Percentiles rank a stretch among this genome's conserved stretches.
Evolutionary conservation across 306 rosid species (phyloP).

Genomic region (Corylus americana): DNA sequence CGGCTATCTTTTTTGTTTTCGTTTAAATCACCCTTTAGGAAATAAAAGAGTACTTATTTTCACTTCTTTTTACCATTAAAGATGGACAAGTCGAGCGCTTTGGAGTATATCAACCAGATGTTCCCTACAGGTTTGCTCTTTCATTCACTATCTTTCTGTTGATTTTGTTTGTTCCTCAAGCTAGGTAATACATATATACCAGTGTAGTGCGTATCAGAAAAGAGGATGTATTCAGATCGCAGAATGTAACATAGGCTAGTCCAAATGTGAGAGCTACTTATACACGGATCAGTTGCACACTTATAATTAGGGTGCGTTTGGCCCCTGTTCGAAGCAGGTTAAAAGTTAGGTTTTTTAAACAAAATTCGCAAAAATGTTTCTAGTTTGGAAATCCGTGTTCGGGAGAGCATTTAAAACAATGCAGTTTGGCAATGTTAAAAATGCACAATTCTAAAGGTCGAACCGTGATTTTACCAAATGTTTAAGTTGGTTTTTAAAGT

Average conservation of each 20-base stretch:
- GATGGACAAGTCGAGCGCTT: conserved; percentile 93
- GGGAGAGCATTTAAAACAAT: too few relatives aligned
- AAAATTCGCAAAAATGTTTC: too few relatives aligned
- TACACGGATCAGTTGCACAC: background rate
- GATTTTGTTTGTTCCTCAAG: background rate
- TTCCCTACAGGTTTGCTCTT: conserved; percentile 80
- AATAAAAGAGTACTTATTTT: background rate
- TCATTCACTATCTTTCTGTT: conserved; percentile 1
- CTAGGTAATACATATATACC: background rate
- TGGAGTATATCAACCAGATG: conserved; percentile 97
- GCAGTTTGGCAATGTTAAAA: too few relatives aligned
- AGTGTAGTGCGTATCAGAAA: background rate
- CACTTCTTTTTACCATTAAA: conserved; percentile 25
- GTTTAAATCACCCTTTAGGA: background rate
- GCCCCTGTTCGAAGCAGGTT: too few relatives aligned
- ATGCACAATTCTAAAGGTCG: too few relatives aligned
- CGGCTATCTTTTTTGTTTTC: too few relatives aligned
- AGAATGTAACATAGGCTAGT: background rate
- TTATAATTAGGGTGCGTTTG: background rate
- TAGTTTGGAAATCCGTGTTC: too few relatives aligned
- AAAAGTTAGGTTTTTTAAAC: too few relatives aligned
- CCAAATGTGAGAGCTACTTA: background rate
- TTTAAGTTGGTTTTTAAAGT: too few relatives aligned
- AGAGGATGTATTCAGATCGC: background rate
- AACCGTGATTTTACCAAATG: too few relatives aligned